A percentile compares a stretch with the other conserved stretches of the same genome.
Conservation (phyloP, 768 basidiomycete species). For the Sistotremastrum suecicum region DNA sequence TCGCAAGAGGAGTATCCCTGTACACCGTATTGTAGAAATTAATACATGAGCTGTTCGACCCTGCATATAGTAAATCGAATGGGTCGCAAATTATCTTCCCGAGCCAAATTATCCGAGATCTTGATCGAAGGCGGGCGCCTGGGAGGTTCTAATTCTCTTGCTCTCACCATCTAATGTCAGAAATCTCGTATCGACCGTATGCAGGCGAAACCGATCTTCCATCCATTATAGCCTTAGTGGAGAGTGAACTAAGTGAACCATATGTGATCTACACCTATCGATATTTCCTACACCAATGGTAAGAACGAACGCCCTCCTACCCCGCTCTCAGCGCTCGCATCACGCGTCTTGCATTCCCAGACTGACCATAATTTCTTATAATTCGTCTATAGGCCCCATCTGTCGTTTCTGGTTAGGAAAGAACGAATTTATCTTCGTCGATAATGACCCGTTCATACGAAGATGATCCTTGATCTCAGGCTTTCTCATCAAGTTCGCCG, state of each 20-base stretch:
- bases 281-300: constrained; percentile 96
- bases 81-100: no score
- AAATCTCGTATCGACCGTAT: constrained; percentile 59
- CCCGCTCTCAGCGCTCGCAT: constrained; percentile 3
- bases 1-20: no score
- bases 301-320: constrained; percentile 15
- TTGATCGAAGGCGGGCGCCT: no score
- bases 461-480: constrained; percentile 22
- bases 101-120: no score
- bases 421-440: not conserved
- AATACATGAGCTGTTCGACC: no score
- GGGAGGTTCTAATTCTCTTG: no score
- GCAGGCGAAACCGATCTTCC: constrained; percentile 64
- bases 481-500: constrained; percentile 37
- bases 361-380: not conserved
- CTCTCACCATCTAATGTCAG: not conserved
- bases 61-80: no score
- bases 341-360: not conserved
- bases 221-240: constrained; percentile 75
- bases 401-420: constrained; percentile 56
- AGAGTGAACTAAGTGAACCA: constrained; percentile 88
- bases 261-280: constrained; percentile 95
- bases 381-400: constrained; percentile 55
- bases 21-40: no score
- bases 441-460: constrained; percentile 3